A percentile compares a stretch with the other conserved stretches of the same genome.
Conservation (phyloP, 257 asterid genomes). For the Ilex aquifolium region DNA sequence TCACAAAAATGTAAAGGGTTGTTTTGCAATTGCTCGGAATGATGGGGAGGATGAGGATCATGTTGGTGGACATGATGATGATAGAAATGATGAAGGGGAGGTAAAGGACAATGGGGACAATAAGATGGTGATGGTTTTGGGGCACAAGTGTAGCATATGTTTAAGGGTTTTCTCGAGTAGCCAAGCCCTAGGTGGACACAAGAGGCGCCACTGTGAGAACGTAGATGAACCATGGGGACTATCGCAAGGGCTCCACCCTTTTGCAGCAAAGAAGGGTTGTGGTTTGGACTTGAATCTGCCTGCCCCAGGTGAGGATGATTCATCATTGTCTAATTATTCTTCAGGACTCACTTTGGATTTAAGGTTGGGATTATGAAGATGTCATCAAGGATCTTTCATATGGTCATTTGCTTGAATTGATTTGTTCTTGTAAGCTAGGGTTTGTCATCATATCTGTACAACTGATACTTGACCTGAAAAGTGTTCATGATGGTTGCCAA, state of each 20-base stretch:
- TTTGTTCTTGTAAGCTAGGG: no score
- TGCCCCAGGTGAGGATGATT: background rate
- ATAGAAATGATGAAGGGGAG: constrained; percentile 4
- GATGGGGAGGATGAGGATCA: constrained; percentile 19
- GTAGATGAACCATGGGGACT: constrained; percentile 18
- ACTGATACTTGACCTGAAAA: no score
- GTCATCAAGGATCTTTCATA: no score
- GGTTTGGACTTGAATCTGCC: constrained; percentile 36
- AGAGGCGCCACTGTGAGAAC: constrained; percentile 72
- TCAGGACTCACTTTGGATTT: constrained; percentile 35
- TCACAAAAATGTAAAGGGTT: constrained; percentile 83
- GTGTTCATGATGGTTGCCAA: no score
- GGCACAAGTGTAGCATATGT: constrained; percentile 60
- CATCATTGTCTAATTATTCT: constrained; percentile 19
- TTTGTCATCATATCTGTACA: no score
- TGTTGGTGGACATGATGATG: constrained; percentile 1
- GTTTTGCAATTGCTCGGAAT: constrained; percentile 57
- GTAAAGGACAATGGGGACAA: constrained; percentile 4
- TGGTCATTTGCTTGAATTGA: no score
- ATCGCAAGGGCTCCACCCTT: constrained; percentile 9
- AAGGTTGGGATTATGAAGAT: constrained; percentile 50
- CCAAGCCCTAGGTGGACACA: constrained; percentile 78
- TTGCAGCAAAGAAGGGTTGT: constrained; percentile 9
- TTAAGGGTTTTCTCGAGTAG: constrained; percentile 72
- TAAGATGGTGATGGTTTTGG: constrained; percentile 11